These are phyloP conservation scores for Epicoccum sorghinum DNA, from an alignment of 2,329 filamentous ascomycete genomes.

Conservation along the genomic window DNA sequence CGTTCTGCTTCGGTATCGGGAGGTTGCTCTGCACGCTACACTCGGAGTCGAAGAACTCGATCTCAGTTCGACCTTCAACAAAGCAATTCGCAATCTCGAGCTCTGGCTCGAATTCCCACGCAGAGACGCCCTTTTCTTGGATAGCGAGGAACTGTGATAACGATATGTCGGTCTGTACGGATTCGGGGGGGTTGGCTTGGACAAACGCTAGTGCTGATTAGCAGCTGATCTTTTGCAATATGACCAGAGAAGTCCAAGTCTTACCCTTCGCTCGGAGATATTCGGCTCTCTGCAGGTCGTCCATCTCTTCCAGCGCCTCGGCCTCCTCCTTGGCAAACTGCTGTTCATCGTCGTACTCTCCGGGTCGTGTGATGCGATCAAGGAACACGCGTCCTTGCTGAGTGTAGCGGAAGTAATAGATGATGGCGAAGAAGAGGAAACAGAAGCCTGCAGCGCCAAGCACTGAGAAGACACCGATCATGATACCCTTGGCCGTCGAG, in stretches of 20 bases:
- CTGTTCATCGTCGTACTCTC: slow-evolving; percentile 98
- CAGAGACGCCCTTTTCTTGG: slow-evolving; percentile 98
- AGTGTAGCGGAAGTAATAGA: slow-evolving; percentile 96
- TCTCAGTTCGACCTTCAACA: slow-evolving; percentile 93
- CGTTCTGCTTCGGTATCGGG: slow-evolving; percentile 97
- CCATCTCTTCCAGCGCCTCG: slow-evolving; percentile 93
- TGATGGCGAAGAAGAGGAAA: slow-evolving; percentile 75
- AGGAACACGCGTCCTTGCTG: slow-evolving; percentile 86
- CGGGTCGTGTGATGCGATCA: slow-evolving; percentile 89
- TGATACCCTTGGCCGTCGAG: slow-evolving; percentile 75
- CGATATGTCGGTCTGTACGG: slow-evolving; percentile 93
- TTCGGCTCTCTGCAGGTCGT: slow-evolving; percentile 86
- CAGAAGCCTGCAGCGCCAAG: slow-evolving; percentile 90
- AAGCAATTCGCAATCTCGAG: slow-evolving; percentile 99
- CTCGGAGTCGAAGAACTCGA: slow-evolving; percentile 98
- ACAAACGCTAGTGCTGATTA: slow-evolving; percentile 73
- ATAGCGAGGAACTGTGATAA: slow-evolving; percentile 97
- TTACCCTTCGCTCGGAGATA: slow-evolving; percentile 94
- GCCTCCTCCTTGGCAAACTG: slow-evolving; percentile 92
- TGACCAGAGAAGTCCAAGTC: slow-evolving; percentile 19
- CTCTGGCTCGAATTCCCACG: slow-evolving; percentile 99
- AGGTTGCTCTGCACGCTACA: slow-evolving; percentile 97
- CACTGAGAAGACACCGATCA: slow-evolving; percentile 93
- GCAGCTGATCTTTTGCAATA: not conserved
- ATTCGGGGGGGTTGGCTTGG: slow-evolving; percentile 92